Conservation (phyloP, 163 green algal species). For the Picocystis sp. region DNA sequence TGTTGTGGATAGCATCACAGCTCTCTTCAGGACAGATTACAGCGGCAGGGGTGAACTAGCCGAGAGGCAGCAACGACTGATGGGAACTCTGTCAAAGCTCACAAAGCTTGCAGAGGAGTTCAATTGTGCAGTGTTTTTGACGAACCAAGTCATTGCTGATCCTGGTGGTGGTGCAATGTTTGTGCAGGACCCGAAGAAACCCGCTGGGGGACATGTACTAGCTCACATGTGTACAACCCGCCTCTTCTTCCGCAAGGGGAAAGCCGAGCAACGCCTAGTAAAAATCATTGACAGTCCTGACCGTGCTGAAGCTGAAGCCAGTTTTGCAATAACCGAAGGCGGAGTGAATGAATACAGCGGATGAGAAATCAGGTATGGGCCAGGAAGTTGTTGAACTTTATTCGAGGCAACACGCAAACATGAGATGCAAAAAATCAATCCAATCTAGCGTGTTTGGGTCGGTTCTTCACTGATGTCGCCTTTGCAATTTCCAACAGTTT, state of each 20-base stretch:
- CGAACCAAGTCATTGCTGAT: constrained; percentile 66
- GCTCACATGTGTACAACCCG: constrained; percentile 59
- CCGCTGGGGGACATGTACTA: constrained; percentile 36
- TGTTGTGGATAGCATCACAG: constrained; percentile 63
- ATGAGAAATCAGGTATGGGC: constrained; percentile 1
- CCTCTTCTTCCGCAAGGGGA: constrained; percentile 73
- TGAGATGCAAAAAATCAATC: no score
- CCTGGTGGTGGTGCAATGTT: constrained; percentile 68
- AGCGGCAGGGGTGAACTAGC: constrained; percentile 54
- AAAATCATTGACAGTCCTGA: constrained; percentile 65
- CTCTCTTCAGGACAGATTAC: constrained; percentile 63
- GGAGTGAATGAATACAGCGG: constrained; percentile 41
- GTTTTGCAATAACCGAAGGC: constrained; percentile 39
- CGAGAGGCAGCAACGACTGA: constrained; percentile 78
- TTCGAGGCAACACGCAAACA: no score
- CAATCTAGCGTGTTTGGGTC: no score
- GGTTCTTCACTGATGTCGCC: no score
- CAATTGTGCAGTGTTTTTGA: constrained; percentile 69
- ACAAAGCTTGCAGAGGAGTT: constrained; percentile 59
- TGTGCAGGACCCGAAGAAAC: constrained; percentile 80
- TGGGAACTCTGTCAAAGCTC: constrained; percentile 43
- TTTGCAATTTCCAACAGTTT: no score
- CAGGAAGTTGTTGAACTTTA: background rate
- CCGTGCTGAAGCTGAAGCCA: constrained; percentile 62
- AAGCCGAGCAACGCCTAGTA: constrained; percentile 66